These are phyloP conservation scores for Penicillium sp. DNA, from an alignment of 2,329 filamentous ascomycete genomes.

Conservation along the genomic window DNA sequence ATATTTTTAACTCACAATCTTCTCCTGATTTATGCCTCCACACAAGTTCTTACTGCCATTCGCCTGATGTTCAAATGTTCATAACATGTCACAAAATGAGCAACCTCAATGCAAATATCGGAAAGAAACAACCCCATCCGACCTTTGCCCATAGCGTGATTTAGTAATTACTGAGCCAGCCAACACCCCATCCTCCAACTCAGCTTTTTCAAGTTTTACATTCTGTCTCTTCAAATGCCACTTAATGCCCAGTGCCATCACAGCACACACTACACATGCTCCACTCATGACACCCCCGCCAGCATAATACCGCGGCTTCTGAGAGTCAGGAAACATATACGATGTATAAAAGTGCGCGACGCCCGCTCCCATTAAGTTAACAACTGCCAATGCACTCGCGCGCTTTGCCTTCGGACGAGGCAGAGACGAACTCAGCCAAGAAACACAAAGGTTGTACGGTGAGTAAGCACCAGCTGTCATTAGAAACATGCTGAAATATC, in stretches of 20 bases:
- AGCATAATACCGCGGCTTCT: conserved; percentile 15
- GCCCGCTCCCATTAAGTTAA: conserved; percentile 27
- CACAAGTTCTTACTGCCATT: no score
- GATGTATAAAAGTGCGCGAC: conserved; percentile 17
- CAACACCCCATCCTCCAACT: conserved; percentile 3
- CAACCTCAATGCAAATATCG: conserved; percentile 4
- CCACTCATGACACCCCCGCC: conserved; percentile 13
- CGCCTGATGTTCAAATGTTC: no score
- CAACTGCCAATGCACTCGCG: conserved; percentile 23
- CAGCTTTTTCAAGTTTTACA: conserved; percentile 2
- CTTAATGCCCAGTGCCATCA: conserved; percentile 9
- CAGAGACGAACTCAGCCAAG: conserved; percentile 21
- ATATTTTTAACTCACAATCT: not conserved
- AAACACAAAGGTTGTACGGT: conserved; percentile 16
- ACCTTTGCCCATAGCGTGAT: not conserved
- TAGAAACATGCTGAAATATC: conserved; percentile 18
- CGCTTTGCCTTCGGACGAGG: conserved; percentile 25
- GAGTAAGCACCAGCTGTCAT: conserved; percentile 16
- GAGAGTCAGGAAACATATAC: conserved; percentile 17
- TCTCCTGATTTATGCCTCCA: no score
- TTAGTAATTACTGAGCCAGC: conserved; percentile 2
- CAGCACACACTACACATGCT: conserved; percentile 7
- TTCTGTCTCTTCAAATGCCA: conserved; percentile 10
- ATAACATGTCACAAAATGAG: not conserved
- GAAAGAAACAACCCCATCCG: conserved; percentile 2